Evolutionary conservation across 148 eudicot species (phyloP), one percentile per base, ranked within the genome.

Genomic region (Diospyros lotus): DNA sequence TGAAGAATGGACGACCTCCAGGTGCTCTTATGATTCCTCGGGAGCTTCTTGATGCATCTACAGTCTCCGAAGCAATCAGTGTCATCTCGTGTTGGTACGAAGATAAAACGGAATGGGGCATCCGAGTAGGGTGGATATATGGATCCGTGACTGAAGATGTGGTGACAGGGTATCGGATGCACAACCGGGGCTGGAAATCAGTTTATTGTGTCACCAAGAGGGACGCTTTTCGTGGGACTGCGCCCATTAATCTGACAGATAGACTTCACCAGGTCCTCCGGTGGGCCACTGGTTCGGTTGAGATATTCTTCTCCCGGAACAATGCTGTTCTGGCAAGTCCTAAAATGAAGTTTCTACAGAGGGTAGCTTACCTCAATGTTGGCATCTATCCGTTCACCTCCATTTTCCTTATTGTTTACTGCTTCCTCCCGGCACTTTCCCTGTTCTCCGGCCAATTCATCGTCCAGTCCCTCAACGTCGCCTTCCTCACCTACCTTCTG

Each of bases 201-300:
- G 80, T 93, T 40, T 93, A 93, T 75, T 93, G 97, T 50, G 97
- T 93, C 4, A 90, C 97, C 7, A 89, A 86, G 58, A 77, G 97
- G 54, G 97, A 92, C 42, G 97, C 97, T 2, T 92, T 92, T 66
- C 94, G 97, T 48, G 97, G 97, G 12, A 88, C 94, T 4, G 97
- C 97, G 9, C 97, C 97, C 1, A 92, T 92, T 40, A 92, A 92
- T 73, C 84, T 93, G 45, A 93, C 97, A 6, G 97, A 93, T 48
- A 59, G 97, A 61, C 93, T 93, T 53, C 97, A 93, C 77, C 97
- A 93, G 64, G 97, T 93, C 64, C 93, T 93, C 39, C 81, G 97
- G 17, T 93, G 97, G 97, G 97, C 97, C 60, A 93, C 97, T 0
- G 97, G 97, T 1, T 93, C 97, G 0, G 97, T 93, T 1, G 97